Evolutionary conservation across 208 protist genomes (phyloP), one percentile per base, ranked within the genome.

Genomic region (Trypanosoma scelopori): DNA sequence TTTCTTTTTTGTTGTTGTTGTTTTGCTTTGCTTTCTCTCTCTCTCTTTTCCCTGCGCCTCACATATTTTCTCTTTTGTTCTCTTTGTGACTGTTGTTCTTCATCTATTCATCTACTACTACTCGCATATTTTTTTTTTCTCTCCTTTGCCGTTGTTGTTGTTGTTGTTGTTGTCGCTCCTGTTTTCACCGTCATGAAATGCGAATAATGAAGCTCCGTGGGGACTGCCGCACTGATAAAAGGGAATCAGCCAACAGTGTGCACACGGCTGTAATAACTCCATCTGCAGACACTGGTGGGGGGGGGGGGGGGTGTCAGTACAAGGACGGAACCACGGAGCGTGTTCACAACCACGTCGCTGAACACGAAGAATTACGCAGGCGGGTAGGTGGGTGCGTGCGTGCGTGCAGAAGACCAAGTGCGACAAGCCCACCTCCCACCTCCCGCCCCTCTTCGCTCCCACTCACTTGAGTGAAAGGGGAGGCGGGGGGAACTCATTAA

Each of bases 41-140:
- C 30, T 50, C 46, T 42, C 25, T 58, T 53, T 2, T 30, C 62
- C 52, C 37, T 59, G n/a, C n/a, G n/a, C n/a, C n/a, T n/a, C n/a
- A n/a, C n/a, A n/a, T n/a, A n/a, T n/a, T 65, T 53, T 61, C 39
- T 55, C 49, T 71, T 65, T 65, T 49, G 23, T 30, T 42, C 20
- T 22, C 53, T 55, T 42, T 48, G 3, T 48, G 3, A 9, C 9
- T 37, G 32, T 37, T 48, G 45, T 48, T 48, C 3, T 48, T 48
- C 20, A 5, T 48, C 6, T 48, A n/a, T n/a, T n/a, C n/a, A n/a
- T n/a, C n/a, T n/a, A n/a, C n/a, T n/a, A n/a, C n/a, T n/a, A n/a
- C n/a, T n/a, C n/a, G n/a, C n/a, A n/a, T n/a, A n/a, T n/a, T 65
- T 53, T 61, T 23, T 55, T 32, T 71, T 65, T 65, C n/a, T n/a